Conservation (phyloP, 257 asterid genomes). For the Ballota nigra region DNA sequence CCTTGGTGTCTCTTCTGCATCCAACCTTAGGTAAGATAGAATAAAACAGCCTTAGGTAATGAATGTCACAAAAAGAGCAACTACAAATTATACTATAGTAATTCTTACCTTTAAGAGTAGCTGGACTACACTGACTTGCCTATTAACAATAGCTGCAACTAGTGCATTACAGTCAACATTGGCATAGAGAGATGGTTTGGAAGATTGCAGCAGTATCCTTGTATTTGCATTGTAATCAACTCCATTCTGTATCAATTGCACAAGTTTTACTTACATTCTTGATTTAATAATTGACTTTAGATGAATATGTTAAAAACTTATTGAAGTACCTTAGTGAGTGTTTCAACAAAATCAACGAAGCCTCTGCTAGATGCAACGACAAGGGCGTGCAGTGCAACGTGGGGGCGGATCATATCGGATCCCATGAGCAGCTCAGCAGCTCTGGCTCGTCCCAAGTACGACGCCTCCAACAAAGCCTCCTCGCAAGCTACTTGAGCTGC, state of each 20-base stretch:
- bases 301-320: background rate
- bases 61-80: background rate
- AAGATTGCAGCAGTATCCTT: constrained; percentile 65
- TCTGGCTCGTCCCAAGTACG: constrained; percentile 44
- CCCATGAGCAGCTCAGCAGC: constrained; percentile 66
- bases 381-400: constrained; percentile 67
- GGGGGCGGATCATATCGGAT: constrained; percentile 65
- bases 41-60: background rate
- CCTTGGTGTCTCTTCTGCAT: constrained; percentile 57
- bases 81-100: background rate
- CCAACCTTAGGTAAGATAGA: constrained; percentile 39
- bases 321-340: constrained; percentile 54
- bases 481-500: constrained; percentile 69
- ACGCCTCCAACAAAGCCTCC: constrained; percentile 78
- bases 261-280: background rate
- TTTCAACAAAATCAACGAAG: constrained; percentile 43
- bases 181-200: constrained; percentile 71
- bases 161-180: constrained; percentile 70
- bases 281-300: background rate
- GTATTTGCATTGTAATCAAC: constrained; percentile 66
- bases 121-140: constrained; percentile 54
- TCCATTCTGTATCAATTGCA: constrained; percentile 42
- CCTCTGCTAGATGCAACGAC: constrained; percentile 71
- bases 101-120: constrained; percentile 47
- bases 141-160: constrained; percentile 59